phyloP scores from a whole-genome alignment of 305 asterid genomes.

The Fraxinus albicans region DNA sequence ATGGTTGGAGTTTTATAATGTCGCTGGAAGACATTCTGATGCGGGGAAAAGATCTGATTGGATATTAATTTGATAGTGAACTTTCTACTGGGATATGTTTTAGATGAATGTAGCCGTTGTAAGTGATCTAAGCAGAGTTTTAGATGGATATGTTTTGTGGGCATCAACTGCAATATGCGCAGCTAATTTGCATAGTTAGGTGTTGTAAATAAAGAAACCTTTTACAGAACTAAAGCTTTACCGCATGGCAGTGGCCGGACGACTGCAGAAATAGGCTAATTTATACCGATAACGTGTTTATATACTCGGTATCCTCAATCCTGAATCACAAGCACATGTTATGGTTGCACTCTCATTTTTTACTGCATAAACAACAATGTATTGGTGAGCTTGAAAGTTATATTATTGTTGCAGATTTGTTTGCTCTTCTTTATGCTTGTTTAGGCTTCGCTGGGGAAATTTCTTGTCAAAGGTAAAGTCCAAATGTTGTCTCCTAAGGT shows the following conservation, averaged over 20 bases:
- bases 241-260: background rate
- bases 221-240: conserved; percentile 1
- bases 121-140: background rate
- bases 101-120: too few relatives aligned
- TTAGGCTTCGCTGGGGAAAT: background rate
- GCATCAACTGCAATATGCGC: background rate
- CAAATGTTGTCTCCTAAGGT: background rate
- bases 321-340: background rate
- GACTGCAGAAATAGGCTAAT: background rate
- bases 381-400: background rate
- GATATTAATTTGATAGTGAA: background rate
- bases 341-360: background rate
- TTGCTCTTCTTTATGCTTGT: background rate
- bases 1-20: conserved; percentile 3
- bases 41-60: conserved; percentile 6
- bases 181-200: conserved; percentile 17
- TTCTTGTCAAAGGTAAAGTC: background rate
- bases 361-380: background rate
- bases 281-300: background rate
- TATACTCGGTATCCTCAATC: background rate
- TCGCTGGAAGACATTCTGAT: conserved; percentile 25
- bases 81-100: too few relatives aligned
- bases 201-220: conserved; percentile 16
- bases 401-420: background rate
- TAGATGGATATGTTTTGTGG: background rate